Evolutionary conservation across 1,139 yeast species (phyloP).

Genomic region (Entelexis paramagnoliae): DNA sequence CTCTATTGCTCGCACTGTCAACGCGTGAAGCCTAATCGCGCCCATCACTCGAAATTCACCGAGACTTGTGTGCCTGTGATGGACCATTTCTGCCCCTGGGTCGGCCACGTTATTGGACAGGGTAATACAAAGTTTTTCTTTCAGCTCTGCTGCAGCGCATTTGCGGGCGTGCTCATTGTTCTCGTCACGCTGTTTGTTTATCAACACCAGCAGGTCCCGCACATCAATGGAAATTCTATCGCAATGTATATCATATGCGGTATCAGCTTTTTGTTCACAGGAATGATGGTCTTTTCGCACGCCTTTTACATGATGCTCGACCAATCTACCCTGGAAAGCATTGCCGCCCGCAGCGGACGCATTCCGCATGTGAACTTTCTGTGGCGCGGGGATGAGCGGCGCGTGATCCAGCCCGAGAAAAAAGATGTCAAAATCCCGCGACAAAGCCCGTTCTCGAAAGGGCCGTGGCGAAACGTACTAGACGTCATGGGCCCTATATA

Average conservation of each 20-base stretch:
- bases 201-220: conserved; percentile 24
- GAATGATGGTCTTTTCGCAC: conserved; percentile 30
- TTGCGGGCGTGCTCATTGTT: conserved; percentile 37
- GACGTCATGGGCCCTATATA: conserved; percentile 31
- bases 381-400: conserved; percentile 25
- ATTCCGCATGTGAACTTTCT: conserved; percentile 27
- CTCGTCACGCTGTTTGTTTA: conserved; percentile 29
- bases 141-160: conserved; percentile 53
- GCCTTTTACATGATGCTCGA: conserved; percentile 26
- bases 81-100: conserved; percentile 92
- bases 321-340: conserved; percentile 33
- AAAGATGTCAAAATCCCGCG: conserved; percentile 23
- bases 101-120: conserved; percentile 73
- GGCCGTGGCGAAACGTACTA: conserved; percentile 29
- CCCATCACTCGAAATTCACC: conserved; percentile 71
- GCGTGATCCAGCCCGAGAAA: conserved; percentile 26
- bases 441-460: conserved; percentile 30
- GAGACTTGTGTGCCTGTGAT: conserved; percentile 51
- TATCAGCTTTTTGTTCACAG: conserved; percentile 24
- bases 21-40: conserved; percentile 77
- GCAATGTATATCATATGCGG: conserved; percentile 29
- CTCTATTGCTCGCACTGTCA: conserved; percentile 62
- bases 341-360: conserved; percentile 25
- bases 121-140: conserved; percentile 64
- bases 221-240: conserved; percentile 29